Evolutionary conservation across 169 alveolate species (phyloP).

Genomic region (Cardiosporidium cionae): DNA sequence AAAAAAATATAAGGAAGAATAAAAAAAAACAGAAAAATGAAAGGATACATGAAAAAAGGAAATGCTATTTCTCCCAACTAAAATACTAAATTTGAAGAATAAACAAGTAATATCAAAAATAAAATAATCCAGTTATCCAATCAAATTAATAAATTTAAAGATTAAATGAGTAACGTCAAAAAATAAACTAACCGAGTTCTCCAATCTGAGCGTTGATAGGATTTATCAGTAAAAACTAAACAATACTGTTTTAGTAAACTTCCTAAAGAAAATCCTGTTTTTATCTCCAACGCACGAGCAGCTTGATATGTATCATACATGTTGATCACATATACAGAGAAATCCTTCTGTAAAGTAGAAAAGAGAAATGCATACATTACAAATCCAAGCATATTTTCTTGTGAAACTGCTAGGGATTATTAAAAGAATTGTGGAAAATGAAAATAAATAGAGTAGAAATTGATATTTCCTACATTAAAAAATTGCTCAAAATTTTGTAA

Average conservation of each 20-base stretch:
- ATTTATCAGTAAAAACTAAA: not conserved
- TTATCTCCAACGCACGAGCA: constrained; percentile 59
- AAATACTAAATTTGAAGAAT: no score
- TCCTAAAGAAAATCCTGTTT: constrained; percentile 36
- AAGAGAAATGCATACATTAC: constrained; percentile 62
- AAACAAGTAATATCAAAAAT: no score
- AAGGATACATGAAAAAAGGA: no score
- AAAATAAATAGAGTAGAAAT: no score
- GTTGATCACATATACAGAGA: constrained; percentile 77
- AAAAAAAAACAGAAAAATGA: no score
- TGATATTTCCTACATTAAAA: no score
- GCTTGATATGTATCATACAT: constrained; percentile 86
- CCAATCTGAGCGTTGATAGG: not conserved
- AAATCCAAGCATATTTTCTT: constrained; percentile 42
- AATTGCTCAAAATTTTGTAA: no score
- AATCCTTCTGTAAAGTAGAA: constrained; percentile 63
- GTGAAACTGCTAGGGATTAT: not conserved
- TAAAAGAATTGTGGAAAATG: not conserved
- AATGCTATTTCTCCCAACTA: no score
- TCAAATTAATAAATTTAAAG: no score
- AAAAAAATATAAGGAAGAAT: no score
- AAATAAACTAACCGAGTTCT: not conserved
- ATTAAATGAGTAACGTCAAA: no score
- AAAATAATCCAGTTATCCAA: no score
- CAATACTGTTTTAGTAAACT: not conserved